Evolutionary conservation across 257 asterid genomes (phyloP), one percentile per base, ranked within the genome.

Genomic region (Scutellaria baicalensis): DNA sequence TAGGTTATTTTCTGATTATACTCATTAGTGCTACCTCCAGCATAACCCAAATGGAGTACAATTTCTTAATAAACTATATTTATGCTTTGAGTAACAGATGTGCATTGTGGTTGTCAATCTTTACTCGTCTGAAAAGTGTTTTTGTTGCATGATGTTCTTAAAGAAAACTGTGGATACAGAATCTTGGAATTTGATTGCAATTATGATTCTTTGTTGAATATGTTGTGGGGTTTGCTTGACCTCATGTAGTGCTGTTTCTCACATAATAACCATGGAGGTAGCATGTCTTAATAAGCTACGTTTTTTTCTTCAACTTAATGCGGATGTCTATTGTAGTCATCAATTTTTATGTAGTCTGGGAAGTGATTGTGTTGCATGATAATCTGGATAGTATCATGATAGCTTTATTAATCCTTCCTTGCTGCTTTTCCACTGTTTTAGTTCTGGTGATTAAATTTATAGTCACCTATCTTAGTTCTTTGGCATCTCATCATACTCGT

Each of bases 91-190:
- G 36, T n/a, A n/a, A n/a, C n/a, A n/a, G 13, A 10, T 45, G 12
- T 27, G 9, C 27, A 55, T 9, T 23, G 42, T 55, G 45, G 45
- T 38, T 7, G 20, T 55, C 9, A 21, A 11, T 52, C 49, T n/a
- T 71, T 58, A 20, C 18, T 64, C 47, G 52, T 31, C 61, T 13
- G 27, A 4, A 9, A 10, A 55, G 40, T 5, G 40, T 23, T 55
- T 55, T 12, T 55, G 61, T 12, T 55, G 9, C 61, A 55, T 23
- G 39, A 70, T 70, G 86, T 67, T 82, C 89, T 83, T 87, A 85
- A 85, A 84, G 89, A 79, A 75, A 69, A 72, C 84, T 82, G 69
- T 77, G 21, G 50, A 82, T 82, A 82, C 55, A 13, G 66, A 65
- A 64, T 13, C 45, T 13, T 12, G 23, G 14, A 6, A 40, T 62